These are phyloP conservation scores for Sarocladiaceae sp. DNA, from an alignment of 2,329 filamentous ascomycete species.

Conservation along the genomic window DNA sequence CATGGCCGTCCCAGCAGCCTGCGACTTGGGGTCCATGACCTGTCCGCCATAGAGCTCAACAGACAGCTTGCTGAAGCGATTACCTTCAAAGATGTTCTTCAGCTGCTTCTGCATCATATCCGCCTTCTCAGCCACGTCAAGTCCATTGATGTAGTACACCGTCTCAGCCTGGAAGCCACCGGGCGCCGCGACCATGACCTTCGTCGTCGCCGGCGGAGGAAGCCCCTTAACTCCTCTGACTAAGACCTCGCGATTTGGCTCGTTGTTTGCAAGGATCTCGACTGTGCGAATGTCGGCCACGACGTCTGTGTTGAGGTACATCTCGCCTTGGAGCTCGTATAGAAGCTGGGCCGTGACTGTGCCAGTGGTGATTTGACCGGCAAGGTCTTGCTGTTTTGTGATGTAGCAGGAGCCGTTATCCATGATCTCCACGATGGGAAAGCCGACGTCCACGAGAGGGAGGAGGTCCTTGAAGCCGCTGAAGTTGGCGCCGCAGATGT, in stretches of 20 bases:
- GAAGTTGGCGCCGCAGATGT: slow-evolving; percentile 52
- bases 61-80: slow-evolving; percentile 31
- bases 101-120: slow-evolving; percentile 37
- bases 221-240: slow-evolving; percentile 24
- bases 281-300: slow-evolving; percentile 32
- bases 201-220: slow-evolving; percentile 26
- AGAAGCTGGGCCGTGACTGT: slow-evolving; percentile 34
- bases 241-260: slow-evolving; percentile 26
- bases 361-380: slow-evolving; percentile 31
- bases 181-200: slow-evolving; percentile 37
- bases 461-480: slow-evolving; percentile 37
- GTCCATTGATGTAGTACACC: slow-evolving; percentile 37
- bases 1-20: slow-evolving; percentile 44
- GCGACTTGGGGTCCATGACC: slow-evolving; percentile 34
- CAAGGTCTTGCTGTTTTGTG: slow-evolving; percentile 19
- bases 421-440: slow-evolving; percentile 34
- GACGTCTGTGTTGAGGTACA: slow-evolving; percentile 40
- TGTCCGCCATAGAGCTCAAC: slow-evolving; percentile 32
- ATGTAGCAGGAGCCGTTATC: slow-evolving; percentile 28
- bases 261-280: slow-evolving; percentile 26
- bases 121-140: slow-evolving; percentile 38
- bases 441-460: slow-evolving; percentile 25
- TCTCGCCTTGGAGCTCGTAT: slow-evolving; percentile 41
- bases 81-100: slow-evolving; percentile 25
- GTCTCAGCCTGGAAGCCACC: slow-evolving; percentile 41